Evolutionary conservation across 805 yeast species (phyloP).

Genomic region (Candida silvicultrix): DNA sequence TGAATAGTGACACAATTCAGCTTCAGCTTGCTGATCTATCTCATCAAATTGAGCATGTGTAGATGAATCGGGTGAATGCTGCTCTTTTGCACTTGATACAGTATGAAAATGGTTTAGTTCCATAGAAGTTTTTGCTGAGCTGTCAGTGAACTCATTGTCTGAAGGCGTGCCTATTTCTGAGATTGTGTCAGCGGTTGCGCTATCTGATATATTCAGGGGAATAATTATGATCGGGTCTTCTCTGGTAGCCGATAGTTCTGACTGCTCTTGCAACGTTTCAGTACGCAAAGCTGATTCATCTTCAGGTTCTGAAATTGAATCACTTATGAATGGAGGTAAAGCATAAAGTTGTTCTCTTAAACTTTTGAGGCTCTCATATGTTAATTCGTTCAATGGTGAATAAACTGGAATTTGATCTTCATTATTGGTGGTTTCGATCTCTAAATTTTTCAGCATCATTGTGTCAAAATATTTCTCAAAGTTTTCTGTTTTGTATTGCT

Average conservation of each 20-base stretch:
- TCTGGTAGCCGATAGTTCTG: too few relatives aligned
- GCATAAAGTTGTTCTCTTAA: conserved; percentile 5
- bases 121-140: background rate
- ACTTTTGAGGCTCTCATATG: conserved; percentile 9
- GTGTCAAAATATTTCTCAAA: conserved; percentile 5
- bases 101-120: background rate
- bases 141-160: background rate
- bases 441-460: background rate
- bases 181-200: background rate
- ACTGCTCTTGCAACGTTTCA: too few relatives aligned
- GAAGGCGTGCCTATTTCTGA: background rate
- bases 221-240: background rate
- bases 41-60: background rate
- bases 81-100: background rate
- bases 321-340: conserved; percentile 6
- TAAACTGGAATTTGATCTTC: conserved; percentile 4
- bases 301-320: conserved; percentile 1
- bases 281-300: background rate
- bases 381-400: conserved; percentile 12
- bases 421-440: background rate
- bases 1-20: too few relatives aligned
- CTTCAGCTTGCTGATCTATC: too few relatives aligned
- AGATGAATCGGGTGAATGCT: background rate
- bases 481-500: conserved; percentile 10
- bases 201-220: background rate